A percentile compares a stretch with the other conserved stretches of the same genome.
phyloP scores from a whole-genome alignment of 441 rosid genomes.

The Francoa sonchifolia region DNA sequence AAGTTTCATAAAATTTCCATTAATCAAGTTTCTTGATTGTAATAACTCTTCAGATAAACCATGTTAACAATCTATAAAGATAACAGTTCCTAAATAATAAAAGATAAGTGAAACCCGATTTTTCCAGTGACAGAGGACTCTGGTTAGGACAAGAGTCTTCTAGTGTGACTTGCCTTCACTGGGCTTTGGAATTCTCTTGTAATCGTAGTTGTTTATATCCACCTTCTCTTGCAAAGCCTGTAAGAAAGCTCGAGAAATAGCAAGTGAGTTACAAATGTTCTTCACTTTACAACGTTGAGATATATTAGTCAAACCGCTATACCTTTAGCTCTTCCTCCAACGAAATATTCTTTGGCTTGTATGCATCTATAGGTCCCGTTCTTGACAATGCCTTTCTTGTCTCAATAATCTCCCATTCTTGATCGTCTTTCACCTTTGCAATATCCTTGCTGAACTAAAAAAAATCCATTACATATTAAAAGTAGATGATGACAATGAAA shows the following conservation, averaged over 20 bases:
- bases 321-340: constrained; percentile 85
- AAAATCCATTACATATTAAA: constrained; percentile 13
- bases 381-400: constrained; percentile 60
- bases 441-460: constrained; percentile 70
- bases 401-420: constrained; percentile 85
- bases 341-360: constrained; percentile 63
- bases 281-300: not conserved
- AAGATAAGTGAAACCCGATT: not conserved
- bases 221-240: constrained; percentile 74
- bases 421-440: constrained; percentile 69
- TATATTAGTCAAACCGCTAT: not conserved
- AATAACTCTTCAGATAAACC: too few relatives aligned
- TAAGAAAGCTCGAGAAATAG: constrained; percentile 2
- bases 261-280: not conserved
- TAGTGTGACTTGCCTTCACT: constrained; percentile 38
- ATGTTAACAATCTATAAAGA: too few relatives aligned
- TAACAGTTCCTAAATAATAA: too few relatives aligned
- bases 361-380: constrained; percentile 62
- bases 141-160: not conserved
- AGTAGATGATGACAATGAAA: not conserved
- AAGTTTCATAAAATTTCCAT: not conserved
- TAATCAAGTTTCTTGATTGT: not conserved
- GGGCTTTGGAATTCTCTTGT: constrained; percentile 68
- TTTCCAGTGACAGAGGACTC: not conserved
- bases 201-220: constrained; percentile 59